Evolutionary conservation across 139 green algal species (phyloP), one percentile per base, ranked within the genome.

Genomic region (Volvox reticuliferus): DNA sequence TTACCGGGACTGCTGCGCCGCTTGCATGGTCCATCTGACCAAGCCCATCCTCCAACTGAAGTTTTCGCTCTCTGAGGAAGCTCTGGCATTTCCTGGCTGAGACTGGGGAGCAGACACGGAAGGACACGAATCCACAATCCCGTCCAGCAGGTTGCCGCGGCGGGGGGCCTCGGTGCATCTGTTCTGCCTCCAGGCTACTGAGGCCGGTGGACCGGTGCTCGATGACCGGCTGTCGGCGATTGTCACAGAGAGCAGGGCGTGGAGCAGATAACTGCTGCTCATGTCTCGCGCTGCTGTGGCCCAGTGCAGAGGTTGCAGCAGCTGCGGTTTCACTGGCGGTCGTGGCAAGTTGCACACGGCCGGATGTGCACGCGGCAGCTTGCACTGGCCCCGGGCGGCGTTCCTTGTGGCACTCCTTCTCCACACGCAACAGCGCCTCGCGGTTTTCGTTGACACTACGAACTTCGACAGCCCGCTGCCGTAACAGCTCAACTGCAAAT

Each of bases 91-190:
- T 73, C 73, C 79, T 83, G 19, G 86, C 69, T 12, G 86, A 62
- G 12, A 28, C 86, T 2, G 86, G 86, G 0, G 86, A 90, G 86
- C 86, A 90, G 2, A 90, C 86, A 5, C 73, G 71, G 65, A 88
- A 65, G 20, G 82, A 62, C 80, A 50, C 44, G 13, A 21, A 19
- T 36, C 16, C 37, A 36, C 26, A 33, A 18, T 79, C 71, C 71
- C 21, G 20, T 79, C 71, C 71, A 18, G 71, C 14, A 1, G 71
- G 18, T 30, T 20, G 71, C 21, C 32, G 71, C 26, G 71, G 71
- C 21, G 65, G 24, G 16, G 6, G 65, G 65, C 24, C 65, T 30
- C 65, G 65, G 6, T 73, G 21, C 24, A 12, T 28, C 65, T 73
- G 9, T 73, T 24, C 24, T 28, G 44, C 44, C 9, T 55, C 44